Conservation (phyloP, 1,284 basidiomycete genomes). For the Fereydounia khargensis region DNA sequence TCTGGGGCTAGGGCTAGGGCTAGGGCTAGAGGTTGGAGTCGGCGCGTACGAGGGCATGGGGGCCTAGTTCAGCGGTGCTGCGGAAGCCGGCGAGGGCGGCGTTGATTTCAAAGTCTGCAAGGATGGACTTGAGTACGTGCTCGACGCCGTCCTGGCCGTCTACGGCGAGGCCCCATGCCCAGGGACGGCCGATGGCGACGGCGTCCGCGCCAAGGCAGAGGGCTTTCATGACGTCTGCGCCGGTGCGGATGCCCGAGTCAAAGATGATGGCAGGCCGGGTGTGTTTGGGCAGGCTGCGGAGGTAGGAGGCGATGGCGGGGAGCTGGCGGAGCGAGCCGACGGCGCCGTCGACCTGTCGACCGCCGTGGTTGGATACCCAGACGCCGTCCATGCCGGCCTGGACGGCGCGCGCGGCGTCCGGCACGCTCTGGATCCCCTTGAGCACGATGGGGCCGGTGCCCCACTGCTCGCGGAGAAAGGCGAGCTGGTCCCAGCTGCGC, state of each 20-base stretch:
- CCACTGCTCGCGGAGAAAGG: slow-evolving; percentile 39
- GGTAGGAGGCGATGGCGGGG: slow-evolving; percentile 27
- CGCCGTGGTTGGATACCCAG: slow-evolving; percentile 53
- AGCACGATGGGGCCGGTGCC: slow-evolving; percentile 45
- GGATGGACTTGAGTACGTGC: slow-evolving; percentile 37
- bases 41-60: slow-evolving; percentile 12
- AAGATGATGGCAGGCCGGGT: slow-evolving; percentile 41
- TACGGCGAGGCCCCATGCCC: slow-evolving; percentile 44
- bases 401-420: slow-evolving; percentile 43
- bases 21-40: slow-evolving; percentile 4
- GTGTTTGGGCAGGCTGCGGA: slow-evolving; percentile 24
- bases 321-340: slow-evolving; percentile 38
- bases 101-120: slow-evolving; percentile 45
- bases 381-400: slow-evolving; percentile 48
- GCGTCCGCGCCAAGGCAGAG: slow-evolving; percentile 47
- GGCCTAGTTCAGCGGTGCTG: slow-evolving; percentile 7
- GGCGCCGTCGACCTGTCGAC: slow-evolving; percentile 51
- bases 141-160: slow-evolving; percentile 45
- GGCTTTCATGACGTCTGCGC: slow-evolving; percentile 50
- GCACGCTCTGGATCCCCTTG: slow-evolving; percentile 45
- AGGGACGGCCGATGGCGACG: slow-evolving; percentile 49
- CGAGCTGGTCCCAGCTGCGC: slow-evolving; percentile 46
- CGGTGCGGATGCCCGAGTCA: slow-evolving; percentile 45
- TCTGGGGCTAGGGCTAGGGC: too few species aligned
- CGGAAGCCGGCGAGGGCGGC: slow-evolving; percentile 18